Base-by-base conservation (phyloP, 1,139 yeast genomes). In the Blastobotrys serpentis region DNA sequence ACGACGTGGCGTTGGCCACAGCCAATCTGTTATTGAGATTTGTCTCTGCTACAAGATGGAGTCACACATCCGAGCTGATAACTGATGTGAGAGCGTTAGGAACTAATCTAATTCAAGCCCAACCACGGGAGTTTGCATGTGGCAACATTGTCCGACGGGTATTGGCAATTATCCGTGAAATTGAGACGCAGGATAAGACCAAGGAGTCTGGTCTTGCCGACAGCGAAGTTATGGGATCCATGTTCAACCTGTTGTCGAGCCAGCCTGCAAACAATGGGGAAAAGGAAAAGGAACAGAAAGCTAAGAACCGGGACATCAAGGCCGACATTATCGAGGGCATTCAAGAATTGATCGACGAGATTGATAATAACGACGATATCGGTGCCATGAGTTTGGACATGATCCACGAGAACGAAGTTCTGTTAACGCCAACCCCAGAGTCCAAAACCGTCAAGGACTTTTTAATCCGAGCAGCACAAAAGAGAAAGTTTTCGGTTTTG, bases 71-170 rank as follows among this genome's bases (percentile, higher is more conserved):
- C 52, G 89, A 86, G 54, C 74, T 92, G 56, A 81, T 90, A 41
- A 69, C 69, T 16, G 81, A 85, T 51, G 81, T 92, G 54, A 79
- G 94, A 60, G 61, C 59, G 38, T 62, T 72, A 10, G 77, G 77
- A 11, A 59, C 60, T 37, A 55, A 61, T 25, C 62, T 73, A 18
- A 65, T 66, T 2, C 61, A 55, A 16, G 76, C 77, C 2, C 76
- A 72, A 54, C 76, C 77, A 2, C 63, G 68, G 56, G 96, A 90
- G 60, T 82, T 89, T 57, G 80, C 90, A 8, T 81, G 94, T 46
- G 98, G 98, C 4, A 94, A 92, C 65, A 83, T 92, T 43, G 86
- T 92, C 17, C 80, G 98, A 66, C 77, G 98, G 64, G 92, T 92
- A 1, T 73, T 94, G 57, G 92, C 95, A 1, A 73, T 88, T 51